Percentiles rank a stretch among this genome's conserved stretches.
phyloP scores from a whole-genome alignment of 768 basidiomycete species.

The Lepiota brunneoincarnata region DNA sequence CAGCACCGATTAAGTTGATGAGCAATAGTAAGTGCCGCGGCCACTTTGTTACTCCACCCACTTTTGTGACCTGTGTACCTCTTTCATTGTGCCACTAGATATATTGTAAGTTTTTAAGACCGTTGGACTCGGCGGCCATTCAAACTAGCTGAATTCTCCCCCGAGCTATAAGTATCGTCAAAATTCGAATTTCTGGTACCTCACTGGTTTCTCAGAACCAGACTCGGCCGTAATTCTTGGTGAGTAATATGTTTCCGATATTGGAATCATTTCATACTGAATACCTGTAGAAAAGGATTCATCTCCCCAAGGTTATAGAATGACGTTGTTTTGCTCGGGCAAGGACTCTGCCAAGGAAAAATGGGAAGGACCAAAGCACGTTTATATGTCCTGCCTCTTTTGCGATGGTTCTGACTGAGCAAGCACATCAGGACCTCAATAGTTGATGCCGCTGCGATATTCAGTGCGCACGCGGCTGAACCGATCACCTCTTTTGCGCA shows the following conservation, averaged over 20 bases:
- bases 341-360: conserved; percentile 75
- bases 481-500: conserved; percentile 53
- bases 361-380: conserved; percentile 86
- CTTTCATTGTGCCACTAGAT: conserved; percentile 29
- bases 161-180: conserved; percentile 93
- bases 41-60: no score
- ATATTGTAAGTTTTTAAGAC: conserved; percentile 64
- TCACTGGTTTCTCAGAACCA: conserved; percentile 95
- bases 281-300: conserved; percentile 60
- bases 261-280: not conserved
- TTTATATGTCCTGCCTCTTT: not conserved
- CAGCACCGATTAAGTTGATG: conserved; percentile 85
- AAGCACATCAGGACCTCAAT: conserved; percentile 53
- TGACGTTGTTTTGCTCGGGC: conserved; percentile 81
- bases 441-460: conserved; percentile 60
- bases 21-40: conserved; percentile 70
- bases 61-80: conserved; percentile 6
- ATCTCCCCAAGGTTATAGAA: conserved; percentile 73
- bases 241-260: conserved; percentile 25
- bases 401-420: conserved; percentile 1
- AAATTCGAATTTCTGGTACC: conserved; percentile 90
- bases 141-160: conserved; percentile 11
- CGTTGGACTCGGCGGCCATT: not conserved
- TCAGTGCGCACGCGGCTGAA: conserved; percentile 75
- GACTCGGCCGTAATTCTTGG: conserved; percentile 86